A percentile compares a stretch with the other conserved stretches of the same genome.
These are phyloP conservation scores for Trametes sanguinea DNA, from an alignment of 768 basidiomycete species.

Conservation along the genomic window DNA sequence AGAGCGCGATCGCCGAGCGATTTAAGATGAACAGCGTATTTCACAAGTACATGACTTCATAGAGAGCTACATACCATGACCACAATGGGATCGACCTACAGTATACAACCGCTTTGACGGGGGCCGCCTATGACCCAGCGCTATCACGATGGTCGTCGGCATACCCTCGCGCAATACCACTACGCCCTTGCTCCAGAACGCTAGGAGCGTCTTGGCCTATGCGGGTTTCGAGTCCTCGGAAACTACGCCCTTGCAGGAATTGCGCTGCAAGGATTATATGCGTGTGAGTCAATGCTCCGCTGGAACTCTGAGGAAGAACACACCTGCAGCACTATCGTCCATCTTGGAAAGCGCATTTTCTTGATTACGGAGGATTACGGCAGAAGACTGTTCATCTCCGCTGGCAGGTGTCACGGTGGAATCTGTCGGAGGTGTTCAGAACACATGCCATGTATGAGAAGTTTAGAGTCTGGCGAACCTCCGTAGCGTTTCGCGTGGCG, in stretches of 20 bases:
- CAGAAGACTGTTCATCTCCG: slow-evolving; percentile 35
- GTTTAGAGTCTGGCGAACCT: slow-evolving; percentile 26
- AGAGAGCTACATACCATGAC: too few species aligned
- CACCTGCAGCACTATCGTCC: slow-evolving; percentile 73
- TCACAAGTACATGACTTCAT: too few species aligned
- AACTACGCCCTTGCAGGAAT: slow-evolving; percentile 74
- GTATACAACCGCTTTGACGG: too few species aligned
- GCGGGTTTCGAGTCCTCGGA: slow-evolving; percentile 78
- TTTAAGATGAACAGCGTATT: too few species aligned
- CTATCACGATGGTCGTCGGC: slow-evolving; percentile 18
- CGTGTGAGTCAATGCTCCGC: neutral
- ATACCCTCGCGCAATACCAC: slow-evolving; percentile 89
- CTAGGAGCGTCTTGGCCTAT: slow-evolving; percentile 79
- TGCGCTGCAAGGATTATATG: slow-evolving; percentile 43
- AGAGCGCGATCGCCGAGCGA: too few species aligned
- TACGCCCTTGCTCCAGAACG: slow-evolving; percentile 84
- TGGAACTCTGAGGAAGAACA: slow-evolving; percentile 20
- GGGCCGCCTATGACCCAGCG: too few species aligned
- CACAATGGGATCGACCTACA: too few species aligned
- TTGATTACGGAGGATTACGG: slow-evolving; percentile 64
- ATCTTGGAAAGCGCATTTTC: slow-evolving; percentile 57
- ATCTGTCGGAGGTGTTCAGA: neutral
- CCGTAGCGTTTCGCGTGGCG: slow-evolving; percentile 74
- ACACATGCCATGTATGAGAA: neutral
- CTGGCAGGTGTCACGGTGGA: slow-evolving; percentile 5